These are phyloP conservation scores for Ogataea pilisensis DNA, from an alignment of 805 yeast genomes.

Conservation along the genomic window DNA sequence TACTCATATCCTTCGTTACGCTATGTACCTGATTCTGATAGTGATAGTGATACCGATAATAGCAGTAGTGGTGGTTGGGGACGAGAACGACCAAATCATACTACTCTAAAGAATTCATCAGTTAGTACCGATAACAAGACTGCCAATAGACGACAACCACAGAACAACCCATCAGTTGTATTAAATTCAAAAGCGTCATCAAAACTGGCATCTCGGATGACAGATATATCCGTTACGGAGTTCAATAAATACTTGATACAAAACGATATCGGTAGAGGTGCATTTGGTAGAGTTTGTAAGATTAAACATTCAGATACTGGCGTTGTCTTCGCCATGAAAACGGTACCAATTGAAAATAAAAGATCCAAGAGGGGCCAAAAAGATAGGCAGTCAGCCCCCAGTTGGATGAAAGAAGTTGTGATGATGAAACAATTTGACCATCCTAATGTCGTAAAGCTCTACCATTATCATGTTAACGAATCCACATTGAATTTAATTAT, in stretches of 20 bases:
- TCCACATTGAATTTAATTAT: conserved; percentile 53
- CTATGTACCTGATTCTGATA: no score
- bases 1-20: no score
- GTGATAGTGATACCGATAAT: no score
- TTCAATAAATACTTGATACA: conserved; percentile 44
- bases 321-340: conserved; percentile 25
- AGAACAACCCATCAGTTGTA: no score
- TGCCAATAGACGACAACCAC: no score
- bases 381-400: background rate
- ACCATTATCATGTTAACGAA: conserved; percentile 58
- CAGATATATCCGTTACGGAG: conserved; percentile 14
- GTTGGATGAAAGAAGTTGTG: conserved; percentile 63
- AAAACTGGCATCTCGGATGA: conserved; percentile 12
- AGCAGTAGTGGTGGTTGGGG: no score
- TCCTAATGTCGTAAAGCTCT: conserved; percentile 63
- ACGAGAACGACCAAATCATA: no score
- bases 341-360: conserved; percentile 10
- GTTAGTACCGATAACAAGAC: no score
- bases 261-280: conserved; percentile 82
- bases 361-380: conserved; percentile 1
- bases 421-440: conserved; percentile 61
- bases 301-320: conserved; percentile 10
- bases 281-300: conserved; percentile 79
- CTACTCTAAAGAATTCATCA: no score
- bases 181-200: no score